These are phyloP conservation scores for Closterium sp. DNA, from an alignment of 139 green algal genomes.

Conservation along the genomic window DNA sequence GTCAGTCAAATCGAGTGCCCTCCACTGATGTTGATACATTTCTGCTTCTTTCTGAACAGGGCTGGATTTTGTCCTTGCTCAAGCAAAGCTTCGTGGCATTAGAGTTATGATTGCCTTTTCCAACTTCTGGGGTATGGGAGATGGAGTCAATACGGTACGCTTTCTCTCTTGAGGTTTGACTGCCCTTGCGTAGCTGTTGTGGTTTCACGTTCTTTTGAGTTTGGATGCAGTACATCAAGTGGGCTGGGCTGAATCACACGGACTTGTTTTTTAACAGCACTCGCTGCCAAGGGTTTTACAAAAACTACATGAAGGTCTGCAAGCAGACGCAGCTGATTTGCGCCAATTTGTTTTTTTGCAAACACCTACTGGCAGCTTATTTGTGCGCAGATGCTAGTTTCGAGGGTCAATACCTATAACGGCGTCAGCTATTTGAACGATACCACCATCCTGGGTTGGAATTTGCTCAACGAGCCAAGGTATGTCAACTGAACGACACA, in stretches of 20 bases:
- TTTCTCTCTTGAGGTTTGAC: not conserved
- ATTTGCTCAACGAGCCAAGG: conserved; percentile 65
- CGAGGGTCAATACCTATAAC: conserved; percentile 53
- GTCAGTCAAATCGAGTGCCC: too few relatives aligned
- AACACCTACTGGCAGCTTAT: not conserved
- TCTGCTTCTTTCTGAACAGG: not conserved
- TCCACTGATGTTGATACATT: not conserved
- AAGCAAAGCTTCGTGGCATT: not conserved
- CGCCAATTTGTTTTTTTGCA: not conserved
- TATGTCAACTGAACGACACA: conserved; percentile 9
- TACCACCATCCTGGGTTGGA: conserved; percentile 71
- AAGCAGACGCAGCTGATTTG: not conserved
- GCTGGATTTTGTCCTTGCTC: not conserved
- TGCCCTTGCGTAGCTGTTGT: not conserved
- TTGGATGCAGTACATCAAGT: not conserved
- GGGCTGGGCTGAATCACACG: not conserved
- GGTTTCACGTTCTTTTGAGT: not conserved
- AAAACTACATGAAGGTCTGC: not conserved
- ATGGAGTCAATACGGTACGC: not conserved
- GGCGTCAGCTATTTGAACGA: conserved; percentile 62
- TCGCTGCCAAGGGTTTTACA: not conserved
- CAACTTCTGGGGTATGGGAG: not conserved
- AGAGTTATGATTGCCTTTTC: not conserved
- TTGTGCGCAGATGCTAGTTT: not conserved
- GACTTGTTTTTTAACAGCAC: not conserved